phyloP scores from a whole-genome alignment of 768 basidiomycete species.

The Pleurotus citrinopileatus region DNA sequence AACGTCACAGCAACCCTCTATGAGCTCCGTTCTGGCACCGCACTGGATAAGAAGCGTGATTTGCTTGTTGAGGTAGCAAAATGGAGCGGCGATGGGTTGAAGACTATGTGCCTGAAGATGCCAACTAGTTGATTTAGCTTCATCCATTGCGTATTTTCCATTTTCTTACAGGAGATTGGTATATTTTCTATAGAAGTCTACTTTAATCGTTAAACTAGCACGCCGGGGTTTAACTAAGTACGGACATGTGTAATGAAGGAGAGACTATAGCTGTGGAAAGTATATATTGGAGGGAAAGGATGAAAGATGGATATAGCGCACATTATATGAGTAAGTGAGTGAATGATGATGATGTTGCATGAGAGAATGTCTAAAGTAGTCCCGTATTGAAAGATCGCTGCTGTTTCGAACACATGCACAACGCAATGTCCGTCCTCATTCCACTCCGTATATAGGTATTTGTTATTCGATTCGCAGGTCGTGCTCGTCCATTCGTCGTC shows the following conservation, averaged over 20 bases:
- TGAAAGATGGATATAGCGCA: neutral
- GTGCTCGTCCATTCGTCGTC: neutral
- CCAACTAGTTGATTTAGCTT: conserved; percentile 44
- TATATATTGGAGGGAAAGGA: neutral
- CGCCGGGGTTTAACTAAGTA: neutral
- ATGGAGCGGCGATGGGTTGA: conserved; percentile 85
- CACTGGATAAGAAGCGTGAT: conserved; percentile 73
- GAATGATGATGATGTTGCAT: neutral
- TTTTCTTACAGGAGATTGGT: neutral
- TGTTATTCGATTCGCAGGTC: neutral
- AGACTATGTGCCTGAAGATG: conserved; percentile 76
- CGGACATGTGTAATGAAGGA: neutral
- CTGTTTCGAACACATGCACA: neutral
- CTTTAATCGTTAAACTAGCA: neutral
- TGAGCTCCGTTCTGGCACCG: conserved; percentile 71
- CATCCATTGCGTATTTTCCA: neutral
- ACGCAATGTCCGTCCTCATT: neutral
- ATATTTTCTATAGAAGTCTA: neutral
- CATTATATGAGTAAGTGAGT: no score
- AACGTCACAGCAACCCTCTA: conserved; percentile 67
- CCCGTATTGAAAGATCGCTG: neutral
- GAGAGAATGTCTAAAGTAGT: neutral
- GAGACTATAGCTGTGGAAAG: neutral
- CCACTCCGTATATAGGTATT: neutral
- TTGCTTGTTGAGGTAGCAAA: conserved; percentile 75